Evolutionary conservation across 139 green algal species (phyloP).

Genomic region (Volvox reticuliferus): DNA sequence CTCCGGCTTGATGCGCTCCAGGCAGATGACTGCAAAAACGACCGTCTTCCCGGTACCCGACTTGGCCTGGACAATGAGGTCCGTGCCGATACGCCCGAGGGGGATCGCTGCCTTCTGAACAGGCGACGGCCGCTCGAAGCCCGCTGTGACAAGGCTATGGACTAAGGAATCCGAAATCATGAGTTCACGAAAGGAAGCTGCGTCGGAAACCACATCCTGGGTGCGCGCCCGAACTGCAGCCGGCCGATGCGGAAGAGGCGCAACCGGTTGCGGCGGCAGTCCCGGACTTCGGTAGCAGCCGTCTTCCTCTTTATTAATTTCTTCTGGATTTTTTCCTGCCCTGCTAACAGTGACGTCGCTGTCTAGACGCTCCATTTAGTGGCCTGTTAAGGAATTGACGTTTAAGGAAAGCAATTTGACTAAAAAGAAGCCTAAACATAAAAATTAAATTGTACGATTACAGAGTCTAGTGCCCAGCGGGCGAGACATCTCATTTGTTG

Average conservation of each 20-base stretch:
- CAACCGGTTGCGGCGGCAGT: not conserved
- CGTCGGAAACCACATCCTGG: slow-evolving; percentile 64
- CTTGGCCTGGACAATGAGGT: slow-evolving; percentile 91
- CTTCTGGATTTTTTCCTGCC: not conserved
- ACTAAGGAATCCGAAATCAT: slow-evolving; percentile 69
- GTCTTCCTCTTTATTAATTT: not conserved
- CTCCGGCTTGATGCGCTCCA: slow-evolving; percentile 68
- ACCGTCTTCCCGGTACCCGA: slow-evolving; percentile 91
- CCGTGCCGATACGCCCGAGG: slow-evolving; percentile 74
- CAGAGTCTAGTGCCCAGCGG: too few species aligned
- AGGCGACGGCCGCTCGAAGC: slow-evolving; percentile 79
- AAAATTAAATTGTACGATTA: too few species aligned
- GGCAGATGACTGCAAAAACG: slow-evolving; percentile 73
- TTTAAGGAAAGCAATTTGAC: too few species aligned
- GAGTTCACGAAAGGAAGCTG: slow-evolving; percentile 72
- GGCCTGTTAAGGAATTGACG: too few species aligned
- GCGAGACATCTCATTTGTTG: too few species aligned
- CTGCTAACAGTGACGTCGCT: too few species aligned
- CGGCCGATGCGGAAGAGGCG: not conserved
- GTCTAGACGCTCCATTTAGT: too few species aligned
- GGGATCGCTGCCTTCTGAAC: slow-evolving; percentile 85
- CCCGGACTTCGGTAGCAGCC: not conserved
- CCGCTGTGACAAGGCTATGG: slow-evolving; percentile 62
- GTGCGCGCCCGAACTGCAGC: slow-evolving; percentile 7
- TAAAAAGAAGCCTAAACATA: too few species aligned